Evolutionary conservation across 768 basidiomycete genomes (phyloP).

Genomic region (Leucosporidium yakuticum): DNA sequence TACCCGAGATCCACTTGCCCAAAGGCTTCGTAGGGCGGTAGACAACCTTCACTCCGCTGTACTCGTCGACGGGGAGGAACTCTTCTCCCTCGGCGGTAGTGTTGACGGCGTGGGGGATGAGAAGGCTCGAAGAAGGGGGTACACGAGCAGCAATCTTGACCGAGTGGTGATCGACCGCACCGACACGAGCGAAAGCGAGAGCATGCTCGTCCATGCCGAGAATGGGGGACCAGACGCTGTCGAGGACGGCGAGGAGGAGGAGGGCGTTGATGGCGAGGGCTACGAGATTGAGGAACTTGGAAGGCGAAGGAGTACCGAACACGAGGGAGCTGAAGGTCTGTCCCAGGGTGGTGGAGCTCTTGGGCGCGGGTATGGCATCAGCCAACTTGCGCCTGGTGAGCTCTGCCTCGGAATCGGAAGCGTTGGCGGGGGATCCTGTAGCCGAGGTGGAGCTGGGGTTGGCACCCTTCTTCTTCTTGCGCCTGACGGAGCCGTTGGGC

Average conservation of each 20-base stretch:
- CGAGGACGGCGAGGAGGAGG: slow-evolving; percentile 46
- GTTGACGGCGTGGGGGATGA: background rate
- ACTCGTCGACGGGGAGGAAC: slow-evolving; percentile 24
- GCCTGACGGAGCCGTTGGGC: too few relatives aligned
- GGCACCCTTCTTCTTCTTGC: too few relatives aligned
- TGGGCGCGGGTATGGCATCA: too few relatives aligned
- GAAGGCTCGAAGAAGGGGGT: slow-evolving; percentile 43
- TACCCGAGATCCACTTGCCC: slow-evolving; percentile 34
- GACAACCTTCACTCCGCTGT: slow-evolving; percentile 32
- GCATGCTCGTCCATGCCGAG: slow-evolving; percentile 51
- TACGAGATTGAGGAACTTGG: slow-evolving; percentile 23
- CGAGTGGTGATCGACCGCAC: slow-evolving; percentile 60
- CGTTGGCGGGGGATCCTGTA: too few relatives aligned
- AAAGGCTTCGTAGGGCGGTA: slow-evolving; percentile 34
- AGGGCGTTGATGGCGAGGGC: slow-evolving; percentile 47
- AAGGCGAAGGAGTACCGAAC: slow-evolving; percentile 2
- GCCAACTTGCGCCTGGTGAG: too few relatives aligned
- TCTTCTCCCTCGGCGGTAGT: slow-evolving; percentile 22
- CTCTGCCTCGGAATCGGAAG: too few relatives aligned
- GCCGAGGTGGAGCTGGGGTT: too few relatives aligned
- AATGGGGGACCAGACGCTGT: slow-evolving; percentile 56
- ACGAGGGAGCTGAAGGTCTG: background rate
- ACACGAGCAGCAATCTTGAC: slow-evolving; percentile 62
- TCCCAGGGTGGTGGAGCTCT: too few relatives aligned
- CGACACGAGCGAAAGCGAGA: slow-evolving; percentile 62